Evolutionary conservation across 2,329 filamentous ascomycete genomes (phyloP).

Genomic region (Aspergillus sojae): DNA sequence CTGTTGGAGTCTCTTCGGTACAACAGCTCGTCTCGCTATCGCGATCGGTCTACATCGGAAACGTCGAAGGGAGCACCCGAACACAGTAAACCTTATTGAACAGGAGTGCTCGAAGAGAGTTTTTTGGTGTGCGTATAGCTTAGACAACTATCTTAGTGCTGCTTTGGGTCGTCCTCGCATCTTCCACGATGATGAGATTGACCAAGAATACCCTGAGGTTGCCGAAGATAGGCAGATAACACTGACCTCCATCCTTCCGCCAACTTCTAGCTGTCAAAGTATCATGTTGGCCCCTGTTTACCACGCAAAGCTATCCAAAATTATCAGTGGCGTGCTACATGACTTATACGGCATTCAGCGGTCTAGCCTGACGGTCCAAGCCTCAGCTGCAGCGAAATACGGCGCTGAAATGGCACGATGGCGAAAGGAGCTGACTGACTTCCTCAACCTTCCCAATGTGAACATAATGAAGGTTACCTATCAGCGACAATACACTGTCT

Average conservation of each 20-base stretch:
- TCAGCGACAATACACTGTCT: conserved; percentile 44
- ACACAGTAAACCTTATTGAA: conserved; percentile 16
- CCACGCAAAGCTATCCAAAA: conserved; percentile 49
- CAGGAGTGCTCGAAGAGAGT: conserved; percentile 20
- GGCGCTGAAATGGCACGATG: conserved; percentile 48
- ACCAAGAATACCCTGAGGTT: conserved; percentile 23
- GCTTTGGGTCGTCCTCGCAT: conserved; percentile 20
- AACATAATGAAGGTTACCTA: conserved; percentile 49
- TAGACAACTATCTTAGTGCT: conserved; percentile 24
- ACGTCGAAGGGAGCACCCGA: conserved; percentile 16
- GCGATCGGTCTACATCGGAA: conserved; percentile 35
- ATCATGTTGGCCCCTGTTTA: conserved; percentile 51
- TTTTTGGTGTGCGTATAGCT: conserved; percentile 24
- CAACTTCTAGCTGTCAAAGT: conserved; percentile 34
- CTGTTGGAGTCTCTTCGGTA: conserved; percentile 40
- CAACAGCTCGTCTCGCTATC: conserved; percentile 34
- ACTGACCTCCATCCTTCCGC: conserved; percentile 21
- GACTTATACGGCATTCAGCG: conserved; percentile 43
- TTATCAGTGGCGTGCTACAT: conserved; percentile 48
- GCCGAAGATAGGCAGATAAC: conserved; percentile 26
- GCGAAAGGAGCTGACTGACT: conserved; percentile 47
- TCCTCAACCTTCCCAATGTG: conserved; percentile 34
- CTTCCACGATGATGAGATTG: conserved; percentile 24
- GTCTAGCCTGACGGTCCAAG: conserved; percentile 14
- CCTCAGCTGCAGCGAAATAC: conserved; percentile 45